Conservation (phyloP, 768 basidiomycete species). For the Sporobolomyces roseus region DNA sequence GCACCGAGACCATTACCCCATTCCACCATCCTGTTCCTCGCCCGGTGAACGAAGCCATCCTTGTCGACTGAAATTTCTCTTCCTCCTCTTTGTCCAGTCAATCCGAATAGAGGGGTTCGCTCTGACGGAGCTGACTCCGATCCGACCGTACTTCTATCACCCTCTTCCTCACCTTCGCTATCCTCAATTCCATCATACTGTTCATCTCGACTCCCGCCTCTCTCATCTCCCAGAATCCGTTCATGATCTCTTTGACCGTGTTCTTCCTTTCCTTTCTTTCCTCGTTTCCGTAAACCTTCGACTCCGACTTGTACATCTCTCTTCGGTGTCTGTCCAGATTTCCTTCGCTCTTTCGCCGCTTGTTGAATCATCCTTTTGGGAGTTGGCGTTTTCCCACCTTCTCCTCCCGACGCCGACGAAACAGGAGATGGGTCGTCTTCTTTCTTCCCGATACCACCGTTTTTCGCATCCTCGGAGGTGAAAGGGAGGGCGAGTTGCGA, state of each 20-base stretch:
- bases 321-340: background rate
- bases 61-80: background rate
- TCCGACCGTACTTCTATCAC: background rate
- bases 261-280: background rate
- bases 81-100: background rate
- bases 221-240: constrained; percentile 3
- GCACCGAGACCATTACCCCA: background rate
- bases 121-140: constrained; percentile 10
- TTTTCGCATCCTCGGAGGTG: background rate
- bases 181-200: too few relatives aligned
- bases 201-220: background rate
- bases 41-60: background rate
- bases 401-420: constrained; percentile 6
- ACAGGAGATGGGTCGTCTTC: constrained; percentile 13
- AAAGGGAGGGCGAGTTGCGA: background rate
- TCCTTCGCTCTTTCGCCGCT: background rate
- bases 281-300: background rate
- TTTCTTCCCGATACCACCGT: background rate
- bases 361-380: constrained; percentile 16
- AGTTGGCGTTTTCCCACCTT: constrained; percentile 15
- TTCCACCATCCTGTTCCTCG: background rate
- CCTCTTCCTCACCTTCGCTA: background rate
- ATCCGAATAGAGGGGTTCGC: constrained; percentile 30
- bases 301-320: background rate
- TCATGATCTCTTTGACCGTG: background rate